Evolutionary conservation across 176 grass and related monocot species (phyloP).

Genomic region (Hordeum vulgare): DNA sequence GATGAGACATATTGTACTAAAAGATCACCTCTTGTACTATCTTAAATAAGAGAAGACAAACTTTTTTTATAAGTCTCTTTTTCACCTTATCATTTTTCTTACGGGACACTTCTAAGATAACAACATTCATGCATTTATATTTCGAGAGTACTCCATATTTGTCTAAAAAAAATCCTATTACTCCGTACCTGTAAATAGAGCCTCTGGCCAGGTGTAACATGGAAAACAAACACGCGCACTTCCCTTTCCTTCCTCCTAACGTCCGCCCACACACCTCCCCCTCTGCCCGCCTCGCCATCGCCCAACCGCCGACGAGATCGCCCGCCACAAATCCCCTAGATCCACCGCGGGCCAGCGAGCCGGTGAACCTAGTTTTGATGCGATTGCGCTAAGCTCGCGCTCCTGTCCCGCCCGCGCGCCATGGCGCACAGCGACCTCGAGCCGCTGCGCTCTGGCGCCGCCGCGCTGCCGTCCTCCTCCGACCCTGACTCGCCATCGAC

Average conservation of each 20-base stretch:
- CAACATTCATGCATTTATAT: too few species aligned
- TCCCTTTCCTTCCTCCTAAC: background rate
- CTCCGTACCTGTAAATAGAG: background rate
- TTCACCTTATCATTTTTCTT: too few species aligned
- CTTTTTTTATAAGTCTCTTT: too few species aligned
- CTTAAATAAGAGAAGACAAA: too few species aligned
- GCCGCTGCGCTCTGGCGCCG: constrained; percentile 26
- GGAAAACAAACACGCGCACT: constrained; percentile 15
- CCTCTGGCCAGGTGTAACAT: background rate
- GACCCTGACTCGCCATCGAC: constrained; percentile 32
- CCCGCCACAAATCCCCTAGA: background rate
- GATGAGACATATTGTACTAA: too few species aligned
- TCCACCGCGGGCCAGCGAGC: background rate
- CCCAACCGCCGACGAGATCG: constrained; percentile 38
- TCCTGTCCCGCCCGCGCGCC: background rate
- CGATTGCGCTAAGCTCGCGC: background rate
- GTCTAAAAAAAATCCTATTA: too few species aligned
- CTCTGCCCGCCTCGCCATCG: constrained; percentile 17
- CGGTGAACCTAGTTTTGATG: background rate
- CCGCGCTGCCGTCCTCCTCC: constrained; percentile 33
- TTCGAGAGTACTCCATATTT: too few species aligned
- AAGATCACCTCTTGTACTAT: too few species aligned
- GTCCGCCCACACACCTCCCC: background rate
- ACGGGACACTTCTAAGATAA: too few species aligned
- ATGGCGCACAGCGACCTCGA: constrained; percentile 70